Percentiles rank a stretch among this genome's conserved stretches.
Evolutionary conservation across 495 filamentous ascomycete species (phyloP).

Genomic region (Aspergillus indologenus): DNA sequence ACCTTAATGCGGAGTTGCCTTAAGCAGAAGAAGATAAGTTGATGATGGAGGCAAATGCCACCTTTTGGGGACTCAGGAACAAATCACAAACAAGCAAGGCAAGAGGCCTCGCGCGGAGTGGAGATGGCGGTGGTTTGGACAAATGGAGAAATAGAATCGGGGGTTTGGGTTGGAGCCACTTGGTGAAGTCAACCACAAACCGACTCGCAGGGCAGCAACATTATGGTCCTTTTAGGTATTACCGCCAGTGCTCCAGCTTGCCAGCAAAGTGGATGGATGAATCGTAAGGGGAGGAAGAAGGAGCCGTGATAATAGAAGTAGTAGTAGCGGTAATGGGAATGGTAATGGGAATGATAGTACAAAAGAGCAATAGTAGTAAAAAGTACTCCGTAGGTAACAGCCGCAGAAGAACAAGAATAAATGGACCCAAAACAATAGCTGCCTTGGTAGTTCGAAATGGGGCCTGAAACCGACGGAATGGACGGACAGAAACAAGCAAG

Average conservation of each 20-base stretch:
- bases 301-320: no score
- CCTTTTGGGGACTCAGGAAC: background rate
- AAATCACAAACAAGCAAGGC: background rate
- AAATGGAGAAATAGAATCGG: background rate
- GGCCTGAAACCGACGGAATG: background rate
- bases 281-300: background rate
- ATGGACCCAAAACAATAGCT: background rate
- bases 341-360: background rate
- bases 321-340: background rate
- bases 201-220: background rate
- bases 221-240: background rate
- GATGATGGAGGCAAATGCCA: conserved; percentile 5
- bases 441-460: background rate
- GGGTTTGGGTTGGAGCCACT: conserved; percentile 3
- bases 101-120: conserved; percentile 2
- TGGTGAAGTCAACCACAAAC: conserved; percentile 8
- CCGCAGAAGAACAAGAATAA: background rate
- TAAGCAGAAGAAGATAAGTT: background rate
- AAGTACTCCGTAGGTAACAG: no score
- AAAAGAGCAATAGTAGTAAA: no score
- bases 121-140: conserved; percentile 4
- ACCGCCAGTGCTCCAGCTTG: background rate
- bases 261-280: background rate
- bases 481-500: background rate
- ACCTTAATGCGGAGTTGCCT: background rate